Conservation (phyloP, 225 moss, liverwort and hornwort genomes). For the Physcomitrium patens region DNA sequence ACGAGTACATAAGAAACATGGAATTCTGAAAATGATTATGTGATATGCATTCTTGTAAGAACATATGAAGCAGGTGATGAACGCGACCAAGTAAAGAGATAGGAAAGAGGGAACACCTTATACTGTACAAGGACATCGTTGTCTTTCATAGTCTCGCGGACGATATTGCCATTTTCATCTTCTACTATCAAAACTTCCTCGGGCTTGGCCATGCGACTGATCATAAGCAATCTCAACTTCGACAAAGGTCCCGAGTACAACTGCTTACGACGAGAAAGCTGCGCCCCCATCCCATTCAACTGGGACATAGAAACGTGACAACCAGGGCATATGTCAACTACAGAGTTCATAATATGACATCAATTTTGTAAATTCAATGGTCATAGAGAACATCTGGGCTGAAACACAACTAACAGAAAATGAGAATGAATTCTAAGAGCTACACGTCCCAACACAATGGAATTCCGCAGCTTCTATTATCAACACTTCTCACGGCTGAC, state of each 20-base stretch:
- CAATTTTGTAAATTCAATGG: background rate
- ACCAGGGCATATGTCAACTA: too few species aligned
- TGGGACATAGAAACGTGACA: too few species aligned
- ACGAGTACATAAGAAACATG: too few species aligned
- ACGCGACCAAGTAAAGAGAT: background rate
- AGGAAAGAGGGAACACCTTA: conserved; percentile 42
- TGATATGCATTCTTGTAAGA: too few species aligned
- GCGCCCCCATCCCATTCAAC: conserved; percentile 70
- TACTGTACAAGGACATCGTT: conserved; percentile 86
- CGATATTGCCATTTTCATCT: conserved; percentile 91
- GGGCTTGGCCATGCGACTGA: conserved; percentile 91
- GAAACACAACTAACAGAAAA: background rate
- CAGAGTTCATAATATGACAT: too few species aligned
- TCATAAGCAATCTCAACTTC: conserved; percentile 82
- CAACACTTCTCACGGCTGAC: background rate
- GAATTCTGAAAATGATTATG: too few species aligned
- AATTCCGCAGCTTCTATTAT: background rate
- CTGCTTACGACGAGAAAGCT: conserved; percentile 80
- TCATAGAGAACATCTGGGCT: background rate
- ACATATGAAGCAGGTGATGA: too few species aligned
- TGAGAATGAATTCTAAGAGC: background rate
- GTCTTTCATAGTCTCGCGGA: conserved; percentile 91
- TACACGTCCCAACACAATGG: background rate
- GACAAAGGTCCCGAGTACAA: conserved; percentile 79
- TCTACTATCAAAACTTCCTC: conserved; percentile 94